phyloP scores from a whole-genome alignment of 495 filamentous ascomycete genomes.

The Penicillium lividum region DNA sequence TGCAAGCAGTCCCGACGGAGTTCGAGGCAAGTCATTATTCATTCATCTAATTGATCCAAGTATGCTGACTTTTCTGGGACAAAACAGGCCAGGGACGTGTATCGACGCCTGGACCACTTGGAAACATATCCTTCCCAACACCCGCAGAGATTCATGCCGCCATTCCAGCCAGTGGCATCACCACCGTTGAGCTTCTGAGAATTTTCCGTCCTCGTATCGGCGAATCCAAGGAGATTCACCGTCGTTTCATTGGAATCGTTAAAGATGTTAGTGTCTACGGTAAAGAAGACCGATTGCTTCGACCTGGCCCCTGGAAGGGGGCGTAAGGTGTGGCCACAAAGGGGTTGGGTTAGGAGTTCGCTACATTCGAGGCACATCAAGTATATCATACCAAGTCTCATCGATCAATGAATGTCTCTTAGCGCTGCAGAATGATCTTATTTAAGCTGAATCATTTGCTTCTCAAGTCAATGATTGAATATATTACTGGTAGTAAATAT shows the following conservation, averaged over 20 bases:
- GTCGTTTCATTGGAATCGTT: constrained; percentile 47
- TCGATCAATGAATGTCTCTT: background rate
- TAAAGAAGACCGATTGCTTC: constrained; percentile 45
- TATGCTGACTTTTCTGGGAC: constrained; percentile 9
- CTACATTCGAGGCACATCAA: background rate
- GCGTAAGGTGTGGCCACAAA: constrained; percentile 17
- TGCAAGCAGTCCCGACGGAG: constrained; percentile 41
- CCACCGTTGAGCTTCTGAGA: constrained; percentile 59
- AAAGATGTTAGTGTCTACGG: constrained; percentile 50
- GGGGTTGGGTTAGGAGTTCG: background rate
- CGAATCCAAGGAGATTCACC: constrained; percentile 45
- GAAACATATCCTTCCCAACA: constrained; percentile 50
- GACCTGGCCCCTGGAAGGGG: constrained; percentile 42
- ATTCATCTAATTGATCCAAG: background rate
- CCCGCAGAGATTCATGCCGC: constrained; percentile 70
- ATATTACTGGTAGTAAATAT: no score
- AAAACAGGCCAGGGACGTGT: constrained; percentile 30
- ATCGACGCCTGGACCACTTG: constrained; percentile 35
- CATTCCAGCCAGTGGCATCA: constrained; percentile 67
- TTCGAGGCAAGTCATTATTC: constrained; percentile 29
- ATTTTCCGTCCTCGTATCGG: constrained; percentile 63
- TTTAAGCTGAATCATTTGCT: no score
- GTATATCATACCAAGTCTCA: background rate
- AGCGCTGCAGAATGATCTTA: background rate
- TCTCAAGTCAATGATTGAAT: background rate